Conservation (phyloP, 2,329 filamentous ascomycete genomes). For the Fusarium sp. region DNA sequence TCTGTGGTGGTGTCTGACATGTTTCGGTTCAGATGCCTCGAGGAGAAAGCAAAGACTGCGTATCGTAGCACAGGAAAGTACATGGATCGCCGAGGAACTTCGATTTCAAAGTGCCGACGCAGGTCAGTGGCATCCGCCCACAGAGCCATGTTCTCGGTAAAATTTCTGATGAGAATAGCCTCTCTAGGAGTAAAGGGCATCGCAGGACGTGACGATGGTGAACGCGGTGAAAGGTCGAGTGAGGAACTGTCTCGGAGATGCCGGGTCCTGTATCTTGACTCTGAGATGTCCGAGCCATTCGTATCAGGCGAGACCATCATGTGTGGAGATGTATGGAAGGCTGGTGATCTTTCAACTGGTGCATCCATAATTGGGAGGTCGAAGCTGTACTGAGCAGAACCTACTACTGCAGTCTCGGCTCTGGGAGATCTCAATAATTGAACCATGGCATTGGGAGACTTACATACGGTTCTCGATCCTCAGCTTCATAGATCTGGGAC, state of each 20-base stretch:
- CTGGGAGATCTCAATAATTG: background rate
- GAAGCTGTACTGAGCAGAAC: background rate
- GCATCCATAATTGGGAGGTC: background rate
- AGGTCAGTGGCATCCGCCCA: conserved; percentile 28
- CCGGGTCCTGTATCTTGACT: background rate
- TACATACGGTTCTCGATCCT: background rate
- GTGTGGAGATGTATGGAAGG: background rate
- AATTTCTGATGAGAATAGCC: background rate
- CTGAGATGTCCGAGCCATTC: conserved; percentile 1
- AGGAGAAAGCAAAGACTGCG: conserved; percentile 33
- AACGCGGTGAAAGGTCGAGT: background rate
- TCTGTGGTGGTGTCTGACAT: background rate
- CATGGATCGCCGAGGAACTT: conserved; percentile 26
- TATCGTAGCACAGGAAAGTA: conserved; percentile 32
- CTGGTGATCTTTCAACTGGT: background rate
- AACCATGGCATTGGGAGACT: no score
- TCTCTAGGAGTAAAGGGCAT: background rate
- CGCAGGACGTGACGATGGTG: background rate
- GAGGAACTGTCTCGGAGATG: background rate
- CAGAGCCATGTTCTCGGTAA: background rate
- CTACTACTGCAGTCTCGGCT: background rate
- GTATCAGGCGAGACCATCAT: background rate
- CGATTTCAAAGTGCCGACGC: conserved; percentile 32
- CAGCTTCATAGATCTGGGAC: background rate
- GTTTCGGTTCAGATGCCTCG: background rate